These are phyloP conservation scores for Suillus subalutaceus DNA, from an alignment of 768 basidiomycete species.

Conservation along the genomic window DNA sequence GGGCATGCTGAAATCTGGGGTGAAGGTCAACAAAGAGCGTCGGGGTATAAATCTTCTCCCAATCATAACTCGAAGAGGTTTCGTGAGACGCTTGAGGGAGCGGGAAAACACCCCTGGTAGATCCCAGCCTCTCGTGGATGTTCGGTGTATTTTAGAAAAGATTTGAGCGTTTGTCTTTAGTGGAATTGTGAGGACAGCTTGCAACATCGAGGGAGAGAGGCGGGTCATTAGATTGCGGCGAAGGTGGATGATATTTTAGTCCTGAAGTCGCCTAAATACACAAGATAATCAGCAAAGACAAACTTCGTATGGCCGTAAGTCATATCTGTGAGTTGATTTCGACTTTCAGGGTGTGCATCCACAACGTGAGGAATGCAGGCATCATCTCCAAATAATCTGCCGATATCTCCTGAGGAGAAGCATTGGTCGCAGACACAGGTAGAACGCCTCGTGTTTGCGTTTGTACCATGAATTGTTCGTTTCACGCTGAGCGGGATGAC, in stretches of 20 bases:
- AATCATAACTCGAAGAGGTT: conserved; percentile 9
- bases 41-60: conserved; percentile 69
- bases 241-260: conserved; percentile 58
- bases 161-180: conserved; percentile 65
- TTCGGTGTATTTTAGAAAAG: conserved; percentile 91
- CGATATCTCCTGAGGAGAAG: conserved; percentile 47
- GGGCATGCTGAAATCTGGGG: conserved; percentile 98
- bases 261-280: conserved; percentile 57
- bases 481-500: conserved; percentile 58
- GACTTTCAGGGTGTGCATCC: conserved; percentile 74
- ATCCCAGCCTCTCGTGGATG: conserved; percentile 95
- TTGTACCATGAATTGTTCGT: conserved; percentile 71
- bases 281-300: not conserved
- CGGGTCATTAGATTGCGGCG: conserved; percentile 20
- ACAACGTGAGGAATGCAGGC: conserved; percentile 91
- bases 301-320: not conserved
- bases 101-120: conserved; percentile 78
- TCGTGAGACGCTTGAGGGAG: conserved; percentile 5
- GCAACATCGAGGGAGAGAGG: conserved; percentile 64
- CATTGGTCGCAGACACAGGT: conserved; percentile 67
- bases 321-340: conserved; percentile 35
- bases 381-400: conserved; percentile 83
- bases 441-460: conserved; percentile 80
- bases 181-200: conserved; percentile 72
- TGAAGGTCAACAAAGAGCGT: conserved; percentile 83